Evolutionary conservation across 176 grass and related monocot species (phyloP).

Genomic region (Tuctoria greenei): DNA sequence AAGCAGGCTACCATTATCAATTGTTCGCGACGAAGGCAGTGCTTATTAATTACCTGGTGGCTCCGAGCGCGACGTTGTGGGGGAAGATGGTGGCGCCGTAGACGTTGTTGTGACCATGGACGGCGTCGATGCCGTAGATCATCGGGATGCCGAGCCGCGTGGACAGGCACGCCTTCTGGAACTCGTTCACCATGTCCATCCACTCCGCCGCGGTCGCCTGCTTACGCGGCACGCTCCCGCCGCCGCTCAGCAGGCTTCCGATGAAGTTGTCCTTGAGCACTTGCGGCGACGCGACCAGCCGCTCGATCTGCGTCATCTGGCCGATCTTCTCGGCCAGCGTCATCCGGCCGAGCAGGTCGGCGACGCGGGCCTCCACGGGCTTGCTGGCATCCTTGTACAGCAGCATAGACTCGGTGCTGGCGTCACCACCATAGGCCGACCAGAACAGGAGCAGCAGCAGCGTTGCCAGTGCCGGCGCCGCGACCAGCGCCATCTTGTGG

Average conservation of each 20-base stretch:
- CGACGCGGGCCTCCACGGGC: slow-evolving; percentile 54
- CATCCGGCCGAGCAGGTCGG: slow-evolving; percentile 64
- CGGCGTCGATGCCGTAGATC: slow-evolving; percentile 97
- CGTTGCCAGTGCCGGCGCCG: slow-evolving; percentile 40
- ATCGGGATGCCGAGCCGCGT: slow-evolving; percentile 86
- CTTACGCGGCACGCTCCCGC: slow-evolving; percentile 73
- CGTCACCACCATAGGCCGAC: slow-evolving; percentile 46
- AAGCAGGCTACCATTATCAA: not conserved
- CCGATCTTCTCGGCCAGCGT: slow-evolving; percentile 90
- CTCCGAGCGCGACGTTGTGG: slow-evolving; percentile 90
- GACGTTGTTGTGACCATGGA: slow-evolving; percentile 94
- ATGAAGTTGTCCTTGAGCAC: slow-evolving; percentile 77
- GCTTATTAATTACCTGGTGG: slow-evolving; percentile 46
- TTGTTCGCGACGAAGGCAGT: not conserved
- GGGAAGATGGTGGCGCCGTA: slow-evolving; percentile 96
- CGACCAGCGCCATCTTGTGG: slow-evolving; percentile 65
- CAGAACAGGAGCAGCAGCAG: slow-evolving; percentile 58
- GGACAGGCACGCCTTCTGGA: slow-evolving; percentile 61
- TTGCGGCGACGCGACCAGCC: slow-evolving; percentile 60
- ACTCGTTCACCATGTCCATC: slow-evolving; percentile 67
- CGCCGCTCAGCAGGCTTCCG: slow-evolving; percentile 91
- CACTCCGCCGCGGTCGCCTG: slow-evolving; percentile 63
- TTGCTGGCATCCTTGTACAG: slow-evolving; percentile 64
- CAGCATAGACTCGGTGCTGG: slow-evolving; percentile 33
- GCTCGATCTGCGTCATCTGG: slow-evolving; percentile 98